Base-by-base conservation (phyloP, 2,329 filamentous ascomycete species). In the Thielaviopsis musarum region DNA sequence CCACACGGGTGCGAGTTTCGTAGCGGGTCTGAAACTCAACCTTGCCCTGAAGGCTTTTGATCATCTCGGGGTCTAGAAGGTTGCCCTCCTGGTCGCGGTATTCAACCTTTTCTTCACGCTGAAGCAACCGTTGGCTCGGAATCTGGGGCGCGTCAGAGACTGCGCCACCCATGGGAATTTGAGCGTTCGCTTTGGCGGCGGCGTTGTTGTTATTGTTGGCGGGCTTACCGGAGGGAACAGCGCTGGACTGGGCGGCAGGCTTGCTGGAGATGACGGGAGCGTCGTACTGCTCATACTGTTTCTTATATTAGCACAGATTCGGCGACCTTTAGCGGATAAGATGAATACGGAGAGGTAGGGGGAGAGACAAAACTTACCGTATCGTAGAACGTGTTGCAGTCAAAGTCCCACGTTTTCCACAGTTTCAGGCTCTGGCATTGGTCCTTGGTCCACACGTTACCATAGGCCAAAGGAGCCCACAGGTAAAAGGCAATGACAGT, bases 1-100 rank as follows among this genome's bases (percentile, higher is more conserved):
- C 77, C 59, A 97, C 72, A 61, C 88, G 84, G 9, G 90, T 96
- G 64, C 87, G 81, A n/a, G 91, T 96, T 76, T 97, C 91, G 69
- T 96, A 96, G 65, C 85, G 86, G 13, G 93, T 97, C 74, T 94
- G 84, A 74, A 98, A 96, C 67, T 89, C 88, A 62, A 97, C 91
- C 72, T 95, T 94, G 67, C 91, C 93, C 70, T 91, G 81, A 34
- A 98, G 81, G 21, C 80, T 81, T 67, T 86, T 82, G 61, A 98
- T 90, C 69, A 95, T 82, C 67, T 90, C 87, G 59, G 86, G 82
- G 67, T 91, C 76, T 34, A 98, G 80, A 34, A 97, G 70, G 68
- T 96, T 96, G 64, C 93, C 93, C 66, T 95, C 78, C 71, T 96
- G 88, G 70, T 97, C 93, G 58, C 93, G 87, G 73, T 95, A 98